These are phyloP conservation scores for Pisolithus marmoratus DNA, from an alignment of 768 basidiomycete species.

Conservation along the genomic window DNA sequence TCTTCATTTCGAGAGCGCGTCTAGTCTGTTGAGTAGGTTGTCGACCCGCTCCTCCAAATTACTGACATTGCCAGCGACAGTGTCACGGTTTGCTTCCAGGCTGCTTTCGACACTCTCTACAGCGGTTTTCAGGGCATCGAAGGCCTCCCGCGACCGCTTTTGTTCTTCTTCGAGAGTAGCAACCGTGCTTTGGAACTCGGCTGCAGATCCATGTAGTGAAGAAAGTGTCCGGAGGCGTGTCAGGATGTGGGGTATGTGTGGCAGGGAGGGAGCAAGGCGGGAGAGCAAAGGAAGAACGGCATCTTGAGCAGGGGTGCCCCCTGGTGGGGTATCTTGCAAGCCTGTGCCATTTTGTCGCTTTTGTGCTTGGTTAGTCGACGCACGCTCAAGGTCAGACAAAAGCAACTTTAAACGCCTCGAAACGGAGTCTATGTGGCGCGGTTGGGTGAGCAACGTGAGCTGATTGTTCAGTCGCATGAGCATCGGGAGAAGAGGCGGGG, in stretches of 20 bases:
- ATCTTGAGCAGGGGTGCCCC: slow-evolving; percentile 40
- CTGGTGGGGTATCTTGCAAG: slow-evolving; percentile 7
- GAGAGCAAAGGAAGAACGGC: slow-evolving; percentile 64
- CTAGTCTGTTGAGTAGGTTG: slow-evolving; percentile 39
- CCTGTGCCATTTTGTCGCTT: slow-evolving; percentile 16
- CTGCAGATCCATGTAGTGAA: slow-evolving; percentile 73
- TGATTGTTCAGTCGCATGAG: slow-evolving; percentile 81
- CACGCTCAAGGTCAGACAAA: slow-evolving; percentile 86
- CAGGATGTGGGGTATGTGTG: slow-evolving; percentile 86
- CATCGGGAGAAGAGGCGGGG: slow-evolving; percentile 76
- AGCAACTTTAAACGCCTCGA: slow-evolving; percentile 90
- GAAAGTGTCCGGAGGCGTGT: slow-evolving; percentile 83
- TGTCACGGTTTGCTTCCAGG: slow-evolving; percentile 62
- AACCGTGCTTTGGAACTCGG: slow-evolving; percentile 68
- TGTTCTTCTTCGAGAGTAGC: slow-evolving; percentile 69
- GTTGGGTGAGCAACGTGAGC: slow-evolving; percentile 85
- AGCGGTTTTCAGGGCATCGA: slow-evolving; percentile 65
- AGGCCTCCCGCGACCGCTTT: slow-evolving; percentile 50
- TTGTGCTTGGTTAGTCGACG: slow-evolving; percentile 37
- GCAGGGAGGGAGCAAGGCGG: slow-evolving; percentile 65
- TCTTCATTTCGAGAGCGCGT: slow-evolving; percentile 23
- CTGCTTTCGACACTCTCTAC: slow-evolving; percentile 71
- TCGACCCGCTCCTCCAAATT: slow-evolving; percentile 61
- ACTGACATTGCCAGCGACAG: slow-evolving; percentile 68
- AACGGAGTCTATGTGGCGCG: slow-evolving; percentile 92